Evolutionary conservation across 495 filamentous ascomycete genomes (phyloP).

Genomic region (Hypomontagnella submonticulosa): DNA sequence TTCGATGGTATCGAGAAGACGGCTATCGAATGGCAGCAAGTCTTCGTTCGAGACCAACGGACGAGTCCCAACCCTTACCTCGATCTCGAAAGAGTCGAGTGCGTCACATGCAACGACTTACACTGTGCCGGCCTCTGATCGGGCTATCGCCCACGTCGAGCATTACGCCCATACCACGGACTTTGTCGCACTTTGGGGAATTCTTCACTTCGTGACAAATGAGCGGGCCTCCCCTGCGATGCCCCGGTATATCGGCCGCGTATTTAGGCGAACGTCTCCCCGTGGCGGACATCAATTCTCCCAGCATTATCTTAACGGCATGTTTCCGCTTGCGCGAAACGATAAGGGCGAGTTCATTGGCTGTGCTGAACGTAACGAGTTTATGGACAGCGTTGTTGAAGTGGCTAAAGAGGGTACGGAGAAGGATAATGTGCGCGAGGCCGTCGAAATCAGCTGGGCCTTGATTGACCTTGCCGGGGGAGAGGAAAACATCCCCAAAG

Average conservation of each 20-base stretch:
- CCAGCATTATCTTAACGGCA: slow-evolving; percentile 83
- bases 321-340: slow-evolving; percentile 70
- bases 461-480: slow-evolving; percentile 33
- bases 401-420: slow-evolving; percentile 53
- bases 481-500: slow-evolving; percentile 34
- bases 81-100: slow-evolving; percentile 18
- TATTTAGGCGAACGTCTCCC: slow-evolving; percentile 71
- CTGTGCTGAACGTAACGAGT: slow-evolving; percentile 59
- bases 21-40: slow-evolving; percentile 27
- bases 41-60: slow-evolving; percentile 21
- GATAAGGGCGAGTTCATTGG: slow-evolving; percentile 46
- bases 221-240: slow-evolving; percentile 47
- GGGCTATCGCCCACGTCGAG: slow-evolving; percentile 78
- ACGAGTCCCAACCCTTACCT: slow-evolving; percentile 16
- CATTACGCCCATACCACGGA: slow-evolving; percentile 85
- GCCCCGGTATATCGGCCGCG: slow-evolving; percentile 76
- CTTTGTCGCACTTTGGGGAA: slow-evolving; percentile 79
- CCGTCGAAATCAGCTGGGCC: slow-evolving; percentile 52
- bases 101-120: slow-evolving; percentile 20
- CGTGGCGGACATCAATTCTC: slow-evolving; percentile 77
- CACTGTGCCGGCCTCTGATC: slow-evolving; percentile 41
- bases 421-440: slow-evolving; percentile 51
- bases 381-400: slow-evolving; percentile 67
- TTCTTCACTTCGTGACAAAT: slow-evolving; percentile 71
- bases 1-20: slow-evolving; percentile 20